Conservation (phyloP, 345 rosid genomes). For the Rhodamnia argentea region DNA sequence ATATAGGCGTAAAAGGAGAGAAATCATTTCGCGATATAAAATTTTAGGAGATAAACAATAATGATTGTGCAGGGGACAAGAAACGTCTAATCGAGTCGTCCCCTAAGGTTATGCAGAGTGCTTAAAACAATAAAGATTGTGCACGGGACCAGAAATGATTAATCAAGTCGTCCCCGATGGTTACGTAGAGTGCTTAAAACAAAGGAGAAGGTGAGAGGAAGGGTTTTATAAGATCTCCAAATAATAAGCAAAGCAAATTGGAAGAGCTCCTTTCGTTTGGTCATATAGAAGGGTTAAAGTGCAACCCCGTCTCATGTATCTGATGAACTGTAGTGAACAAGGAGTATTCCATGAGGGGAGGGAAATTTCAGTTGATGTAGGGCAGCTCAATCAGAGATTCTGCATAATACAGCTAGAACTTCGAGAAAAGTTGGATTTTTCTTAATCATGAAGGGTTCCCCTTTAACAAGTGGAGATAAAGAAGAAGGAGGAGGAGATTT, state of each 20-base stretch:
- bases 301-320: background rate
- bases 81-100: too few species aligned
- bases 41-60: background rate
- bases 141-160: too few species aligned
- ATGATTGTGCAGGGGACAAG: too few species aligned
- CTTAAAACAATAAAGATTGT: too few species aligned
- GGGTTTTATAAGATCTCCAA: background rate
- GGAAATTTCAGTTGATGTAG: background rate
- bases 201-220: background rate
- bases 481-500: background rate
- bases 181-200: background rate
- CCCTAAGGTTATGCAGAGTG: too few species aligned
- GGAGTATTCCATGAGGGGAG: background rate
- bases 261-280: background rate
- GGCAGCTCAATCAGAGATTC: background rate
- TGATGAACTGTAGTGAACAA: background rate
- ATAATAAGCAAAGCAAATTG: background rate
- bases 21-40: background rate
- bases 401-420: background rate
- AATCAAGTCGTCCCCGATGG: too few species aligned
- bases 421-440: background rate
- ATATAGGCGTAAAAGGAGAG: background rate
- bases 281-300: background rate
- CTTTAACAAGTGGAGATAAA: background rate
- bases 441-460: background rate